These are phyloP conservation scores for Podospora bellae-mahoneyi DNA, from an alignment of 495 filamentous ascomycete species.

Conservation along the genomic window DNA sequence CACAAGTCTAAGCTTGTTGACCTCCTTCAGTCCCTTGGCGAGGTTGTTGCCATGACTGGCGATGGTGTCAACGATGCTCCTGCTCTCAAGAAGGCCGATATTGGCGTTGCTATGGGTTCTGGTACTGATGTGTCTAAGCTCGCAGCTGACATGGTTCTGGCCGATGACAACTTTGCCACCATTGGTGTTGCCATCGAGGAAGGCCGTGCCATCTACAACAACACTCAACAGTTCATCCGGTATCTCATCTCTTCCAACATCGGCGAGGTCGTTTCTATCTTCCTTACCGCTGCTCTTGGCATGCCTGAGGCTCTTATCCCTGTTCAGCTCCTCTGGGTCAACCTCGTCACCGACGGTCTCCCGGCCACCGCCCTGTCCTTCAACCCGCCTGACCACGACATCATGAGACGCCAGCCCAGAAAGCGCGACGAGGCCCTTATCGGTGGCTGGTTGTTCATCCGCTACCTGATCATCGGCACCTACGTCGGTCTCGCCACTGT, in stretches of 20 bases:
- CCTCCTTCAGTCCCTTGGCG: slow-evolving; percentile 84
- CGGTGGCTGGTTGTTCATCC: slow-evolving; percentile 93
- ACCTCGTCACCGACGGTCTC: slow-evolving; percentile 95
- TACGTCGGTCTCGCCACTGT: slow-evolving; percentile 97
- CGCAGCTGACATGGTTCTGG: slow-evolving; percentile 97
- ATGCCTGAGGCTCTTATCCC: slow-evolving; percentile 98
- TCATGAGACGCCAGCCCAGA: slow-evolving; percentile 88
- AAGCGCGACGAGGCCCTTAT: slow-evolving; percentile 91
- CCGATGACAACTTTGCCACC: slow-evolving; percentile 98
- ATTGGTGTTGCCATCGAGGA: slow-evolving; percentile 96
- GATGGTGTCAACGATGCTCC: slow-evolving; percentile 99
- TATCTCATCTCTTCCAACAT: slow-evolving; percentile 99
- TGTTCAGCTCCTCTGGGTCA: slow-evolving; percentile 98
- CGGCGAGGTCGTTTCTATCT: slow-evolving; percentile 98
- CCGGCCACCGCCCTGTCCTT: slow-evolving; percentile 96
- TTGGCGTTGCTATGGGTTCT: slow-evolving; percentile 98
- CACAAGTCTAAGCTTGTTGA: slow-evolving; percentile 98
- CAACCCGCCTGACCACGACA: slow-evolving; percentile 95
- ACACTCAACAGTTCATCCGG: slow-evolving; percentile 99
- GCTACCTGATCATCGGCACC: slow-evolving; percentile 92
- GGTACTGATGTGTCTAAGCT: slow-evolving; percentile 97
- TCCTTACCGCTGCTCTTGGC: slow-evolving; percentile 91
- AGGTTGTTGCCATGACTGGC: slow-evolving; percentile 99
- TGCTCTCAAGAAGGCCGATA: slow-evolving; percentile 96
- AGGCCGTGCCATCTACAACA: slow-evolving; percentile 98